A percentile compares a stretch with the other conserved stretches of the same genome.
These are phyloP conservation scores for Arthrobotrys musiformis DNA, from an alignment of 2,329 filamentous ascomycete genomes.

Conservation along the genomic window DNA sequence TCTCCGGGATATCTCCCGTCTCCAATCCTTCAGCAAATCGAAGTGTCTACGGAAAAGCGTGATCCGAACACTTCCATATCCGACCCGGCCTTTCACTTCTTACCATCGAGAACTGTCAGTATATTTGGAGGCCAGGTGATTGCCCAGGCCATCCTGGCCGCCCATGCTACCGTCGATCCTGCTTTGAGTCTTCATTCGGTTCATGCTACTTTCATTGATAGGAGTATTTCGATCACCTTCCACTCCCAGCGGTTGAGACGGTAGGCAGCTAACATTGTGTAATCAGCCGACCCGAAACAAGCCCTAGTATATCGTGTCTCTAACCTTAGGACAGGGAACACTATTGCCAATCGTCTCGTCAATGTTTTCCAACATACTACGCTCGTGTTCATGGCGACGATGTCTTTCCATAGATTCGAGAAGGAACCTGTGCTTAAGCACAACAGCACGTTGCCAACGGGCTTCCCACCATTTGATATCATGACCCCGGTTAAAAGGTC, in stretches of 20 bases:
- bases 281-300: conserved; percentile 31
- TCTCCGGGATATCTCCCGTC: neutral
- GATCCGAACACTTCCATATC: conserved; percentile 25
- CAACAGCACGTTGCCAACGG: neutral
- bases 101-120: conserved; percentile 38
- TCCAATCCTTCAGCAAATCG: conserved; percentile 34
- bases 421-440: conserved; percentile 21
- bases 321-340: conserved; percentile 31
- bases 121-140: conserved; percentile 47
- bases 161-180: conserved; percentile 23
- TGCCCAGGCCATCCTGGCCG: conserved; percentile 32
- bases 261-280: conserved; percentile 1
- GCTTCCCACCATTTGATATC: conserved; percentile 20
- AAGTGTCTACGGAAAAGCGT: conserved; percentile 20
- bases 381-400: conserved; percentile 36
- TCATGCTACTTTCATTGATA: conserved; percentile 44
- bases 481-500: conserved; percentile 36
- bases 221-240: conserved; percentile 11
- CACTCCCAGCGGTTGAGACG: neutral
- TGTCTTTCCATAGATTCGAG: conserved; percentile 42
- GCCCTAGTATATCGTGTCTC: conserved; percentile 26
- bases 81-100: conserved; percentile 27
- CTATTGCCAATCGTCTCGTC: conserved; percentile 24
- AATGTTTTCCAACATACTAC: conserved; percentile 35
- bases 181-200: conserved; percentile 24